A percentile compares a stretch with the other conserved stretches of the same genome.
These are phyloP conservation scores for Hemerocallis citrina DNA, from an alignment of 106 monocot genomes.

Conservation along the genomic window DNA sequence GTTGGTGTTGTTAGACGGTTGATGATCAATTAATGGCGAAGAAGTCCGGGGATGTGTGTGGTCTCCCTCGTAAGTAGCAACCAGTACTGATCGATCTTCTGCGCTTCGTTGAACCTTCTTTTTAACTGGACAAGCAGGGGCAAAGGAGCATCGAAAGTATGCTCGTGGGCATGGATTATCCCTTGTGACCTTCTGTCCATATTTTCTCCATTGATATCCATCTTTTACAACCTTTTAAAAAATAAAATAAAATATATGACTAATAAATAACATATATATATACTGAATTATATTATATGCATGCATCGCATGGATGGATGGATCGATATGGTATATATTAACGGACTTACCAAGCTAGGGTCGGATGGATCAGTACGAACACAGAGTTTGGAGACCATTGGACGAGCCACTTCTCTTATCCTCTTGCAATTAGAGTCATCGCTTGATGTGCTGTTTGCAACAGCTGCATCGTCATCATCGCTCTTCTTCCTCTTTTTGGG, in stretches of 20 bases:
- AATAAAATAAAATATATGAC: not conserved
- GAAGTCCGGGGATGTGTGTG: constrained; percentile 10
- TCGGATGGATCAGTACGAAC: constrained; percentile 15
- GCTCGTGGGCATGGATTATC: constrained; percentile 32
- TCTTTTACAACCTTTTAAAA: constrained; percentile 23
- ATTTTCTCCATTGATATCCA: constrained; percentile 31
- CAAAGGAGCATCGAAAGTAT: constrained; percentile 28
- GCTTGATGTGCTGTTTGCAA: not conserved
- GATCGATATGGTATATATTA: not conserved
- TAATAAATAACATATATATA: not conserved
- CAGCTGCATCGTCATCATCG: not conserved
- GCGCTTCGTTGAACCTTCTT: constrained; percentile 31
- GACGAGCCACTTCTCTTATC: constrained; percentile 1
- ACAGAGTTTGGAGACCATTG: constrained; percentile 9
- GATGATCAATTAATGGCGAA: not conserved
- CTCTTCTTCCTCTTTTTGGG: constrained; percentile 7
- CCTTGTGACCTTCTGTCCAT: constrained; percentile 28
- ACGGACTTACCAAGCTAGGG: constrained; percentile 5
- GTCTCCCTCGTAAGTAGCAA: constrained; percentile 24
- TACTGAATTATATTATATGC: not conserved
- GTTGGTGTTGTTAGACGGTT: not conserved
- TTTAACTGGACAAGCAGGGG: constrained; percentile 21
- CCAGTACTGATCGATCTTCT: constrained; percentile 11
- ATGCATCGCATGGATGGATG: not conserved
- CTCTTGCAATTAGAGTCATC: constrained; percentile 9